These are phyloP conservation scores for Claviceps arundinis DNA, from an alignment of 2,329 filamentous ascomycete genomes.

Conservation along the genomic window DNA sequence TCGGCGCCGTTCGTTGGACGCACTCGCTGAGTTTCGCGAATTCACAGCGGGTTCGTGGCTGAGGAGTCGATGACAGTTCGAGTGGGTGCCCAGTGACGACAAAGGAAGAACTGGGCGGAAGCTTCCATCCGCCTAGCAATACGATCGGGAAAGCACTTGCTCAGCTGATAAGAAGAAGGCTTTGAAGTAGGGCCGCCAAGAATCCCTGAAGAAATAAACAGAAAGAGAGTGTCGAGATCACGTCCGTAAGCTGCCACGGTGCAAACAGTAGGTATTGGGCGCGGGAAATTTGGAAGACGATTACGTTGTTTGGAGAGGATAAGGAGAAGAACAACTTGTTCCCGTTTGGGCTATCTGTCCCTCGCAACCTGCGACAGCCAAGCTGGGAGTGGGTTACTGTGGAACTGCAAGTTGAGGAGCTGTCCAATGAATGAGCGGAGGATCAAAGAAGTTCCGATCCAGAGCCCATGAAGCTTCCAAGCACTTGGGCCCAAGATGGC, in stretches of 20 bases:
- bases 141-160: conserved; percentile 9
- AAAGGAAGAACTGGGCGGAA: conserved; percentile 15
- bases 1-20: conserved; percentile 4
- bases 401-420: conserved; percentile 3
- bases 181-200: conserved; percentile 8
- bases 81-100: conserved; percentile 12
- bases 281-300: conserved; percentile 6
- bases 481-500: background rate
- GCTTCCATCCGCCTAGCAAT: conserved; percentile 26
- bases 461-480: background rate
- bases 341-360: conserved; percentile 22
- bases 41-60: conserved; percentile 8
- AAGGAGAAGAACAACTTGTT: conserved; percentile 9
- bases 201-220: conserved; percentile 10
- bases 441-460: conserved; percentile 11
- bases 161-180: conserved; percentile 3
- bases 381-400: conserved; percentile 1
- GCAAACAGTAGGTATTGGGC: conserved; percentile 13
- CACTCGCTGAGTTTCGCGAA: conserved; percentile 12
- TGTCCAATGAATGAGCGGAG: conserved; percentile 10
- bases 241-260: conserved; percentile 14
- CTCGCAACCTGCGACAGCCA: conserved; percentile 7
- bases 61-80: conserved; percentile 5
- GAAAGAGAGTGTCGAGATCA: conserved; percentile 9
- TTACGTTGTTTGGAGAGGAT: conserved; percentile 8